phyloP scores from a whole-genome alignment of 768 basidiomycete genomes.

The Dendrothele bispora region DNA sequence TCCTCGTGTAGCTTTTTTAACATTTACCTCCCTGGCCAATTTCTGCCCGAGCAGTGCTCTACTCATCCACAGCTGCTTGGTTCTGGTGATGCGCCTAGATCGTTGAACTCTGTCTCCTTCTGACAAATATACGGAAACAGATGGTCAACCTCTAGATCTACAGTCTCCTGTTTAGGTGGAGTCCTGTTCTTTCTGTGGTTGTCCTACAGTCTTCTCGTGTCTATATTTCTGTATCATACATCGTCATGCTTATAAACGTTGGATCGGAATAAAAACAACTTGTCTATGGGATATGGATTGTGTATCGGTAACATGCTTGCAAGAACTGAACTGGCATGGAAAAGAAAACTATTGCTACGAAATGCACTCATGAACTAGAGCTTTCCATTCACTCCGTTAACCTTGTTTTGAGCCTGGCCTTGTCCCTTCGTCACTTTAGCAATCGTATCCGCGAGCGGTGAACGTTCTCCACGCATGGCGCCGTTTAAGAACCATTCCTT shows the following conservation, averaged over 20 bases:
- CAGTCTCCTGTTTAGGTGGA: slow-evolving; percentile 32
- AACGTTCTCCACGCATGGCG: slow-evolving; percentile 53
- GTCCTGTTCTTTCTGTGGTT: slow-evolving; percentile 31
- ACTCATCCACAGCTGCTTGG: slow-evolving; percentile 67
- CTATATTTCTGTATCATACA: not conserved
- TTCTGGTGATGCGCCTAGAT: slow-evolving; percentile 80
- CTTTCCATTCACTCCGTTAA: no score
- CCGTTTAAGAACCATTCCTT: slow-evolving; percentile 88
- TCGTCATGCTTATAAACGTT: not conserved
- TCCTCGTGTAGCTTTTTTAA: slow-evolving; percentile 4
- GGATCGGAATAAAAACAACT: not conserved
- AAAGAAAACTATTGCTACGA: no score
- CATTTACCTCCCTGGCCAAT: slow-evolving; percentile 46
- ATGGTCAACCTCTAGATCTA: slow-evolving; percentile 44
- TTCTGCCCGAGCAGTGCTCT: slow-evolving; percentile 77
- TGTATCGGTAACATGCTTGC: no score
- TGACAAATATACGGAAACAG: slow-evolving; percentile 58
- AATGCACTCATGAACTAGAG: no score
- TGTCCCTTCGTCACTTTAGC: slow-evolving; percentile 29
- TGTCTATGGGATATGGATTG: no score
- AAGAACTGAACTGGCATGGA: no score
- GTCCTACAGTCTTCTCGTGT: slow-evolving; percentile 26
- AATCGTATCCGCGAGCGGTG: slow-evolving; percentile 53
- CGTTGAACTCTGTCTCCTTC: slow-evolving; percentile 42
- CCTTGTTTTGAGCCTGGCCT: no score